Evolutionary conservation across 805 yeast genomes (phyloP), one percentile per base, ranked within the genome.

Genomic region (Candida anglica): DNA sequence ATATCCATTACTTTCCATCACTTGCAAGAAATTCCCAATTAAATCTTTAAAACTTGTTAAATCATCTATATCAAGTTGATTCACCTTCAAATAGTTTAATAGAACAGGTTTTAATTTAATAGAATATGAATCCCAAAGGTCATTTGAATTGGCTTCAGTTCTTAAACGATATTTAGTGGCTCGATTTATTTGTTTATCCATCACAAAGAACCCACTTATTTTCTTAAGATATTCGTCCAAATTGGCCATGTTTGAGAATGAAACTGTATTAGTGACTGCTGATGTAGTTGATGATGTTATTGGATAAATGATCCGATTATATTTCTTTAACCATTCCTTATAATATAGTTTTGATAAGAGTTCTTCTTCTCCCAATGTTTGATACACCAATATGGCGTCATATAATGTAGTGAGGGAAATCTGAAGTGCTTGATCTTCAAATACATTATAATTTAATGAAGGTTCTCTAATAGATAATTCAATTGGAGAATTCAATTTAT

Each of bases 401-500:
- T 78, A 85, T 19, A 91, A 66, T 5, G 88, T 83, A n/a, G 78
- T 72, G 37, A 89, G 56, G 36, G 80, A 79, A 20, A 87, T 43
- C 25, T 50, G 53, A 16, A 58, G 39, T 4, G 34, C 32, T 14
- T 48, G 62, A 32, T 71, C 74, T 6, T 68, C 62, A 31, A 81
- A 58, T 3, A 80, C 68, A 44, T 73, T 68, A 37, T 73, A 71
- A 43, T 63, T 67, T 37, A 56, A 53, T 33, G 63, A 60, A 0
- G 80, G 69, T 28, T 76, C 78, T 47, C 97, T 69, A 51, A 87
- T 66, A 5, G 95, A 77, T 6, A 75, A 57, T 55, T 91, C 98
- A 4, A 89, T 85, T 0, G 95, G 85, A 0, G 96, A 85, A 53
- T 89, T 89, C 43, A 91, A 73, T 47, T 83, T 79, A 53, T 76